Conservation (phyloP, 2,329 filamentous ascomycete genomes). For the Bipolaris oryzae region DNA sequence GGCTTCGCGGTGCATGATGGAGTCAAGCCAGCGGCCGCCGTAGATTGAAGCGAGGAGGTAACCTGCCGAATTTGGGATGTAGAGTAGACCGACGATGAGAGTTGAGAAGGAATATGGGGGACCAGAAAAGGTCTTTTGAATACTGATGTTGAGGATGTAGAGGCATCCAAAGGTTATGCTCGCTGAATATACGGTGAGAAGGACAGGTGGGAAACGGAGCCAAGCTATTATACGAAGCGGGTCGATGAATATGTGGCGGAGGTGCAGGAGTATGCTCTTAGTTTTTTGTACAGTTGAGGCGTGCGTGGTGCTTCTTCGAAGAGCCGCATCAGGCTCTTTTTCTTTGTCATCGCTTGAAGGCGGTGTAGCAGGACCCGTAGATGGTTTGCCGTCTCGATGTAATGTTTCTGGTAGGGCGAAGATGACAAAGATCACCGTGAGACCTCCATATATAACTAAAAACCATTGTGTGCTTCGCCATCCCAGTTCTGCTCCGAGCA, state of each 20-base stretch:
- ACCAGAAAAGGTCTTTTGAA: slow-evolving; percentile 44
- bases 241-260: slow-evolving; percentile 48
- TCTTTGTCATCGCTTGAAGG: slow-evolving; percentile 5
- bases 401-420: slow-evolving; percentile 47
- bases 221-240: slow-evolving; percentile 48
- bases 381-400: slow-evolving; percentile 17
- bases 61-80: slow-evolving; percentile 47
- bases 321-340: slow-evolving; percentile 19
- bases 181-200: slow-evolving; percentile 49
- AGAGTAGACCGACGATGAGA: slow-evolving; percentile 46
- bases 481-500: slow-evolving; percentile 38
- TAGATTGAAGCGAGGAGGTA: slow-evolving; percentile 45
- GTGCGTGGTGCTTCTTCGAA: slow-evolving; percentile 40
- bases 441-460: slow-evolving; percentile 45
- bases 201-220: slow-evolving; percentile 48
- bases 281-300: slow-evolving; percentile 44
- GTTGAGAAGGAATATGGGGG: slow-evolving; percentile 46
- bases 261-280: slow-evolving; percentile 31
- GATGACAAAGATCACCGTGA: slow-evolving; percentile 40
- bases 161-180: slow-evolving; percentile 49
- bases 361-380: slow-evolving; percentile 1
- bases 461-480: slow-evolving; percentile 52
- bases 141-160: slow-evolving; percentile 50
- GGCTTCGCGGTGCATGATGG: slow-evolving; percentile 50
- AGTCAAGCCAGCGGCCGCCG: slow-evolving; percentile 50